Evolutionary conservation across 2,329 filamentous ascomycete species (phyloP).

Genomic region (Stachybotrys echinatus): DNA sequence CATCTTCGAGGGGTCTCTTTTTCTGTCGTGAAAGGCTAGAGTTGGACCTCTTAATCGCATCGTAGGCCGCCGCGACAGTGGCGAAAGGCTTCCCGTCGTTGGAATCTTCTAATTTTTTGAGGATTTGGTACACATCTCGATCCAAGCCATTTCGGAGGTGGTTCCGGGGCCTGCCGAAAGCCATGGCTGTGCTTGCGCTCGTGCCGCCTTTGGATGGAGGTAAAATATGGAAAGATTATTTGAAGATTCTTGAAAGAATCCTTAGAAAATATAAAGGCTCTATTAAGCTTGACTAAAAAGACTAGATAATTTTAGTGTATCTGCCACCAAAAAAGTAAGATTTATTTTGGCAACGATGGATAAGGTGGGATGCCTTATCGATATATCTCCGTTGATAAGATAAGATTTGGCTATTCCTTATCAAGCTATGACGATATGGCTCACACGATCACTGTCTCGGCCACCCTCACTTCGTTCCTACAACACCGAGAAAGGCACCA

Average conservation of each 20-base stretch:
- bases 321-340: too few species aligned
- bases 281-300: too few species aligned
- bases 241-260: too few species aligned
- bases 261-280: too few species aligned
- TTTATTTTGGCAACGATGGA: too few species aligned
- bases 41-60: constrained; percentile 78
- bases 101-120: constrained; percentile 70
- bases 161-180: too few species aligned
- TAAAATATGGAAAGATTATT: too few species aligned
- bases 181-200: not conserved
- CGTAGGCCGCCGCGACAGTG: constrained; percentile 62
- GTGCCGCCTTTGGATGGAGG: too few species aligned
- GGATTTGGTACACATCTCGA: constrained; percentile 71
- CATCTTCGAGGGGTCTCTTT: constrained; percentile 76
- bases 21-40: constrained; percentile 79
- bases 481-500: not conserved
- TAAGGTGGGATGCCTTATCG: not conserved
- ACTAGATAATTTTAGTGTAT: too few species aligned
- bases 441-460: not conserved
- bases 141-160: constrained; percentile 44
- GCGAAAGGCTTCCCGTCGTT: constrained; percentile 42
- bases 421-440: not conserved
- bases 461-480: not conserved
- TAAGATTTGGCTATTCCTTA: not conserved
- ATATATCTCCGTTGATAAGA: too few species aligned